These are phyloP conservation scores for Verticillium albo-atrum DNA, from an alignment of 2,329 filamentous ascomycete species.

Conservation along the genomic window DNA sequence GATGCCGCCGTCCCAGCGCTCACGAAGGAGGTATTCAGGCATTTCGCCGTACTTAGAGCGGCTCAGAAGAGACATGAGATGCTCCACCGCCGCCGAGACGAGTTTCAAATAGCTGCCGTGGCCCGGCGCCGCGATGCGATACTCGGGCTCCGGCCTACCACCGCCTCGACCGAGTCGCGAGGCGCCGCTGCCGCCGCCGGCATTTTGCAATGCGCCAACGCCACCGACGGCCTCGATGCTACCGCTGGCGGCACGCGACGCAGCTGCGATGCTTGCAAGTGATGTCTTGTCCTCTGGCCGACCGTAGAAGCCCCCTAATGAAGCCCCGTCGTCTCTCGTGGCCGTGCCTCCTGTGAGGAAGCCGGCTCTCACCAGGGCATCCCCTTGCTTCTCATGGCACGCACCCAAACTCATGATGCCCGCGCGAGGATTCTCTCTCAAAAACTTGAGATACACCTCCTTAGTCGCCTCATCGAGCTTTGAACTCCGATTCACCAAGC, in stretches of 20 bases:
- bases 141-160: conserved; percentile 28
- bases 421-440: conserved; percentile 44
- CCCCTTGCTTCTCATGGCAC: conserved; percentile 33
- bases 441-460: conserved; percentile 44
- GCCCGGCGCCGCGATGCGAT: conserved; percentile 59
- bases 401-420: background rate
- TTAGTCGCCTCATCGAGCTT: conserved; percentile 32
- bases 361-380: conserved; percentile 59
- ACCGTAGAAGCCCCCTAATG: conserved; percentile 24
- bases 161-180: conserved; percentile 19
- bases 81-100: conserved; percentile 54
- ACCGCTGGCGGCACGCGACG: conserved; percentile 63
- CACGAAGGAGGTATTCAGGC: conserved; percentile 55
- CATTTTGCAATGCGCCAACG: conserved; percentile 57
- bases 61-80: conserved; percentile 54
- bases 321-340: conserved; percentile 14
- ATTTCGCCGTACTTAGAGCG: conserved; percentile 59
- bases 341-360: conserved; percentile 54
- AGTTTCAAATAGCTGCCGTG: conserved; percentile 66
- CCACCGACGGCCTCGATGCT: conserved; percentile 67
- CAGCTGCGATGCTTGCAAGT: conserved; percentile 56
- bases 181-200: conserved; percentile 50
- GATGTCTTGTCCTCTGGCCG: conserved; percentile 51
- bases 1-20: conserved; percentile 69
- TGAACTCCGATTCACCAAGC: conserved; percentile 31